phyloP scores from a whole-genome alignment of 768 basidiomycete species.

The Auricularia sp. region DNA sequence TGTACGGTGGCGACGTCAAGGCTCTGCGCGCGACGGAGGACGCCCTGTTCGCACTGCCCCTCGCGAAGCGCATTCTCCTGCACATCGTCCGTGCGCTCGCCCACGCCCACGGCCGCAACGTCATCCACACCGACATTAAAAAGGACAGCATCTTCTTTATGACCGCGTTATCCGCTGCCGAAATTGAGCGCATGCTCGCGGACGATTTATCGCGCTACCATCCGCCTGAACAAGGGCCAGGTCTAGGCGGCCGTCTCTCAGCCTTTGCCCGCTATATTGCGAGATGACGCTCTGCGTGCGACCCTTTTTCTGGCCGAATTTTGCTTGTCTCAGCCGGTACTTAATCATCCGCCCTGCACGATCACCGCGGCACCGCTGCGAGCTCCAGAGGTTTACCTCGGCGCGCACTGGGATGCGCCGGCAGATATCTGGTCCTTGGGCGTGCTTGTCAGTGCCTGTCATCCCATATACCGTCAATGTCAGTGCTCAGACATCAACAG shows the following conservation, averaged over 20 bases:
- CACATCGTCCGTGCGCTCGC: constrained; percentile 5
- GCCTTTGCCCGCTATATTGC: constrained; percentile 2
- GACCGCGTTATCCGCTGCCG: not conserved
- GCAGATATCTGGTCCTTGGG: constrained; percentile 13
- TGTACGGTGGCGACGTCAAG: constrained; percentile 9
- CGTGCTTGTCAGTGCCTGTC: constrained; percentile 10
- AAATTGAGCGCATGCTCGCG: not conserved
- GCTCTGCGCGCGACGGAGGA: not conserved
- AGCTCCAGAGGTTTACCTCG: constrained; percentile 8
- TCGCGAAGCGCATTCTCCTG: constrained; percentile 8
- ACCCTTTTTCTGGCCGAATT: constrained; percentile 7
- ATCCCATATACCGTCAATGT: not conserved
- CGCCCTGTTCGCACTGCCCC: not conserved
- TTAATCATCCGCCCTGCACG: not conserved
- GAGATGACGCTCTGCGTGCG: constrained; percentile 2
- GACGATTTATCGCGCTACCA: constrained; percentile 4
- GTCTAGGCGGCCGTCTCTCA: constrained; percentile 1
- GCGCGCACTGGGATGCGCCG: constrained; percentile 9
- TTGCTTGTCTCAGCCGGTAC: constrained; percentile 1
- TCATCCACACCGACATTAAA: constrained; percentile 7
- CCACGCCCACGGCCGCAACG: constrained; percentile 3
- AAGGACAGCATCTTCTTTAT: not conserved
- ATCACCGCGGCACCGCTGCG: constrained; percentile 6
- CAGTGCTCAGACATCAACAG: not conserved
- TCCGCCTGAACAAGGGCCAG: constrained; percentile 1